phyloP scores from a whole-genome alignment of 225 moss, liverwort and hornwort species.

The Takakia lepidozioides region DNA sequence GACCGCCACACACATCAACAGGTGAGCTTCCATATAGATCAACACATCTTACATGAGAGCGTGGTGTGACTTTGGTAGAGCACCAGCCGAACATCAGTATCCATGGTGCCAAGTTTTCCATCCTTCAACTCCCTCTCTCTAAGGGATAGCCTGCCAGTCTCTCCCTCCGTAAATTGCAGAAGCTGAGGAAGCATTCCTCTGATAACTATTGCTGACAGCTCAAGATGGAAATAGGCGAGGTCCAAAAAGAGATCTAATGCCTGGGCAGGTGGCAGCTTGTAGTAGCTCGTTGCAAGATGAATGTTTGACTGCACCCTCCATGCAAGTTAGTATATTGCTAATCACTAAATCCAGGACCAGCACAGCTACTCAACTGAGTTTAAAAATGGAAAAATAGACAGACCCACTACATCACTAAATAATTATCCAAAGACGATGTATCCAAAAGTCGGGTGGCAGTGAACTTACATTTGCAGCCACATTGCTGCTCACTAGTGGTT shows the following conservation, averaged over 20 bases:
- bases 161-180: conserved; percentile 23
- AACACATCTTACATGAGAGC: too few species aligned
- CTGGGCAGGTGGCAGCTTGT: conserved; percentile 47
- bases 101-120: conserved; percentile 11
- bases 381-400: too few species aligned
- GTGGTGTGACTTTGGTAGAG: conserved; percentile 30
- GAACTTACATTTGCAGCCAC: conserved; percentile 25
- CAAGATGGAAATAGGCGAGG: conserved; percentile 64
- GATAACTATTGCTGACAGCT: conserved; percentile 51
- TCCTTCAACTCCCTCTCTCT: conserved; percentile 15
- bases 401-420: too few species aligned
- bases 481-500: conserved; percentile 33
- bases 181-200: conserved; percentile 50
- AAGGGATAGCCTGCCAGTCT: conserved; percentile 11
- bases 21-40: too few species aligned
- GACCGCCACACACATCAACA: too few species aligned
- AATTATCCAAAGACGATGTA: too few species aligned
- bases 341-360: too few species aligned
- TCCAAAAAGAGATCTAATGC: conserved; percentile 50
- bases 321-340: too few species aligned
- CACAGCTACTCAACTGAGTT: too few species aligned
- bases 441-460: too few species aligned
- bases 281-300: conserved; percentile 44
- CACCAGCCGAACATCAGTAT: conserved; percentile 24
- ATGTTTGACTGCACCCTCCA: conserved; percentile 33